phyloP scores from a whole-genome alignment of 441 rosid genomes.

The Bocquillonia castaneifolia region DNA sequence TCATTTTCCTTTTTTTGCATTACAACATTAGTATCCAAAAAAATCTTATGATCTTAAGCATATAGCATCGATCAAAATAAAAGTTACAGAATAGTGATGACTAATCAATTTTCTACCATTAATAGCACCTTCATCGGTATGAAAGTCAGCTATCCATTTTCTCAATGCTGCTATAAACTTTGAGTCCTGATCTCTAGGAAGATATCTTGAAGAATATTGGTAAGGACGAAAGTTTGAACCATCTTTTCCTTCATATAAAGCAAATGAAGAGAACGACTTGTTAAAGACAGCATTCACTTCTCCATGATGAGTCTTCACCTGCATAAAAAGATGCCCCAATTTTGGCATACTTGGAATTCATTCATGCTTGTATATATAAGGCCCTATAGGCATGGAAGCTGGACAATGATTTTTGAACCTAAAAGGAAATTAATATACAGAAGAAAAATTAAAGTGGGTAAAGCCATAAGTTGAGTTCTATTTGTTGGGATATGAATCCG shows the following conservation, averaged over 20 bases:
- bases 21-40: neutral
- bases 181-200: conserved; percentile 38
- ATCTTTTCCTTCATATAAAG: conserved; percentile 46
- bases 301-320: conserved; percentile 49
- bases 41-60: neutral
- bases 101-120: neutral
- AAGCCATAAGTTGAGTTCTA: neutral
- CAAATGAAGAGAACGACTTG: conserved; percentile 56
- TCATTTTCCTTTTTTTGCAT: neutral
- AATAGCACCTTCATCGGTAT: conserved; percentile 41
- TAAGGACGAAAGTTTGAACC: conserved; percentile 46
- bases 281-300: conserved; percentile 55
- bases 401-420: neutral
- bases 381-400: neutral
- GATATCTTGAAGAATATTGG: conserved; percentile 51
- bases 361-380: neutral
- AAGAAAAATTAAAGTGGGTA: neutral
- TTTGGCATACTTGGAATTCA: conserved; percentile 5
- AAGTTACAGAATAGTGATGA: neutral
- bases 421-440: neutral
- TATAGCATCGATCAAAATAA: neutral
- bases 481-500: neutral
- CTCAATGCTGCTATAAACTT: conserved; percentile 40
- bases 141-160: conserved; percentile 38
- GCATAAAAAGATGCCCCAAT: conserved; percentile 21